Base-by-base conservation (phyloP, 306 rosid species). In the Dalbergia cochinchinensis region DNA sequence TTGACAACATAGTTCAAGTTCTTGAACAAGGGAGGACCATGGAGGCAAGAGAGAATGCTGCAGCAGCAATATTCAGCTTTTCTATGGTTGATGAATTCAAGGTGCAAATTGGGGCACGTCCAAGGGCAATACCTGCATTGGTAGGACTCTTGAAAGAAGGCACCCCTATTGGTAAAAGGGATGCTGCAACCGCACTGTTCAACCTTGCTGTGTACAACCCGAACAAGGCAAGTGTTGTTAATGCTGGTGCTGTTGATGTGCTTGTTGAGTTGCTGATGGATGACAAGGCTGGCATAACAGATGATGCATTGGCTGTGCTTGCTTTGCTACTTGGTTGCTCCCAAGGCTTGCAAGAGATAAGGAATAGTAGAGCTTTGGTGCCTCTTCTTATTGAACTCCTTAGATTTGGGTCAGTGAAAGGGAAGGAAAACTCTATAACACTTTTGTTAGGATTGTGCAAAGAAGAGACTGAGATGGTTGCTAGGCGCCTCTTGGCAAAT, bases 11-110 rank as follows among this genome's bases (percentile, higher is more conserved):
- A 87, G 86, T 91, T 9, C 74, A 84, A 58, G 93, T 92, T 5
- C 89, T 95, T 18, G 97, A 91, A 78, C 82, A 83, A 9, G 99
- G 97, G 37, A 89, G 80, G 69, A 90, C 96, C 1, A 91, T 86
- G 97, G 99, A 89, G 71, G 95, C 97, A 41, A 90, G 97, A 78
- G 97, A 91, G 81, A 95, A 95, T 78, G 97, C 98, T 5, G 99
- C 98, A 6, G 97, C 99, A 37, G 72, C 96, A 61, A 85, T 95
- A 39, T 92, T 74, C 70, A 92, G 98, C 84, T 82, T 95, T 77
- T 83, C 94, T 4, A 92, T 92, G 86, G 76, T 91, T 0, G 97
- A 95, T 61, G 98, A 95, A 42, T 89, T 82, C 76, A 95, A 92
- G 73, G 88, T 89, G 37, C 85, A 84, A 4, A 91, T 95, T 15